Percentiles rank a stretch among this genome's conserved stretches.
Conservation (phyloP, 306 rosid species). For the Mucuna pruriens region DNA sequence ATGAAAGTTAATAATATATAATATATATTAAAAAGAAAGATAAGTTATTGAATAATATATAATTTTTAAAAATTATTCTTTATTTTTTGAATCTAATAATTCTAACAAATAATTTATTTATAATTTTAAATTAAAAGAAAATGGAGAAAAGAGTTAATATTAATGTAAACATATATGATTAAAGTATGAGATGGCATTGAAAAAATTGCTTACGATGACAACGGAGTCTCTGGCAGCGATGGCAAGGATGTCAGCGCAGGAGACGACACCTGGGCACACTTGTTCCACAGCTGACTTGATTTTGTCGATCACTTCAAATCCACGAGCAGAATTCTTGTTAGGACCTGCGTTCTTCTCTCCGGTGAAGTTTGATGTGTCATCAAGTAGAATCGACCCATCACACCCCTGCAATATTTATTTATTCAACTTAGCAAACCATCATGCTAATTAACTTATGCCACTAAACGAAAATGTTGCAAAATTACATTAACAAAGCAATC, state of each 20-base stretch:
- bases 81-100: too few species aligned
- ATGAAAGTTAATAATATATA: too few species aligned
- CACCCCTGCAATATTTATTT: slow-evolving; percentile 63
- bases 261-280: slow-evolving; percentile 73
- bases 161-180: not conserved
- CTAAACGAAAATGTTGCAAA: slow-evolving; percentile 5
- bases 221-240: slow-evolving; percentile 80
- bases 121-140: too few species aligned
- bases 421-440: not conserved
- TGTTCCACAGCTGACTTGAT: slow-evolving; percentile 76
- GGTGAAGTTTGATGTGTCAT: slow-evolving; percentile 66
- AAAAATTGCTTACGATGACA: slow-evolving; percentile 38
- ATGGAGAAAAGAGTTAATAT: too few species aligned
- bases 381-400: slow-evolving; percentile 85
- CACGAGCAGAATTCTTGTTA: slow-evolving; percentile 74
- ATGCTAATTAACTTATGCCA: not conserved
- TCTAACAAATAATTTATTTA: too few species aligned
- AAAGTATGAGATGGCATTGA: not conserved
- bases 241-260: slow-evolving; percentile 87
- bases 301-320: slow-evolving; percentile 75
- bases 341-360: slow-evolving; percentile 87
- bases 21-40: too few species aligned
- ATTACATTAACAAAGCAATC: slow-evolving; percentile 92
- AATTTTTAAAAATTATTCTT: too few species aligned
- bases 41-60: too few species aligned